Evolutionary conservation across 1,284 basidiomycete species (phyloP), one percentile per base, ranked within the genome.

Genomic region (Cutaneotrichosporon mucoides): DNA sequence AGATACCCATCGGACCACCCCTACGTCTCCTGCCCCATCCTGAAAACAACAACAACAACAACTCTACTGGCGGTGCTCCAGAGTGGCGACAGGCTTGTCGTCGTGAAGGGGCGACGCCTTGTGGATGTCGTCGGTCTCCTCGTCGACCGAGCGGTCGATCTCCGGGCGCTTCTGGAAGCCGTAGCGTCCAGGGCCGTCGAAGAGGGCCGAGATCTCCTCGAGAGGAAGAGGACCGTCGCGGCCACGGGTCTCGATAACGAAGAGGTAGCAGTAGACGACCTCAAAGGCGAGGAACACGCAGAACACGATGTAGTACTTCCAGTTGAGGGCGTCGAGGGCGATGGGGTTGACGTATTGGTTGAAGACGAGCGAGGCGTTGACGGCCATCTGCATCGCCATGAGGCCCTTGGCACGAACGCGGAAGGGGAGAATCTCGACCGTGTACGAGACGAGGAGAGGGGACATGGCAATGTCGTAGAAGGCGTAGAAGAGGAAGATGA

Each of bases 341-440:
- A 76, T 66, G 34, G 76, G 76, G 68, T 76, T 78, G 55, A 72
- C 68, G 63, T 68, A 78, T 59, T 77, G 73, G 67, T 76, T 73
- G 63, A 73, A 63, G 48, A 71, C 68, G 42, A 76, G 70, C 4
- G 73, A 68, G 40, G 66, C 66, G 65, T 73, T 73, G 64, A 76
- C 73, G 41, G 64, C 61, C 44, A 76, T 64, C 47, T 70, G 64
- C 63, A 73, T 66, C 62, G 89, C 72, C 65, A 82, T 88, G 79
- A 90, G 84, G 57, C 88, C 88, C 80, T 89, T 89, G 51, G 89
- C 87, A 70, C 88, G 87, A 55, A 90, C 56, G 24, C 59, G 44
- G 63, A 64, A 69, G n/a, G 66, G 66, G 3, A 66, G 58, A 42
- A 64, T 60, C 35, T 65, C 64, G 40, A 65, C 64, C n/a, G 56